Evolutionary conservation across 2,329 filamentous ascomycete species (phyloP).

Genomic region (Sporothrix inflata): DNA sequence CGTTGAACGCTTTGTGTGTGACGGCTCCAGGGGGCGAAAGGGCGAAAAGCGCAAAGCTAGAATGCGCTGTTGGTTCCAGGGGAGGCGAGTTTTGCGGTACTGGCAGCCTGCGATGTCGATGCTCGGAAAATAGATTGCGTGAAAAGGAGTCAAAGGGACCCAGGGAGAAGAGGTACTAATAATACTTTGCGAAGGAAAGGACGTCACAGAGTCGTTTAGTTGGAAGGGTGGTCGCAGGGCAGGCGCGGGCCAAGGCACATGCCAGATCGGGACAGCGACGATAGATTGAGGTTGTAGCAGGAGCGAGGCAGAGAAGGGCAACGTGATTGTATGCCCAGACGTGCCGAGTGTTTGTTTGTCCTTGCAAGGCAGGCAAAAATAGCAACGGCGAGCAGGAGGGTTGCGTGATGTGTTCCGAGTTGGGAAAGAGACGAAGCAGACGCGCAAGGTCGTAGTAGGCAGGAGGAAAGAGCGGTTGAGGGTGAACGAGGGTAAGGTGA

Average conservation of each 20-base stretch:
- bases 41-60: not conserved
- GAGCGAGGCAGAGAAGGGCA: constrained; percentile 8
- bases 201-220: constrained; percentile 1
- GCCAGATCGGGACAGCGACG: constrained; percentile 21
- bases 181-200: constrained; percentile 14
- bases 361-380: constrained; percentile 4
- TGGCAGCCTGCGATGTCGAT: not conserved
- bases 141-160: not conserved
- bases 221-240: not conserved
- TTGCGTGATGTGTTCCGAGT: constrained; percentile 25
- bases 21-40: not conserved
- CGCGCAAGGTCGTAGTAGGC: constrained; percentile 4
- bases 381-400: not conserved
- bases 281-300: constrained; percentile 19
- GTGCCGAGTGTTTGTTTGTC: constrained; percentile 4
- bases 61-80: not conserved
- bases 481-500: constrained; percentile 11
- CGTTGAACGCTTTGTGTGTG: not conserved
- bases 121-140: constrained; percentile 14
- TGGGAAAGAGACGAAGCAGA: constrained; percentile 20
- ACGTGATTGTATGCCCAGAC: constrained; percentile 23
- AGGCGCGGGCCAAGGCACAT: constrained; percentile 27
- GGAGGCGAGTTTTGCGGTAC: constrained; percentile 13
- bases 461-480: constrained; percentile 13
- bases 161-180: constrained; percentile 17